A percentile compares a stretch with the other conserved stretches of the same genome.
phyloP scores from a whole-genome alignment of 441 rosid species.

The Rhodomyrtus psidioides region DNA sequence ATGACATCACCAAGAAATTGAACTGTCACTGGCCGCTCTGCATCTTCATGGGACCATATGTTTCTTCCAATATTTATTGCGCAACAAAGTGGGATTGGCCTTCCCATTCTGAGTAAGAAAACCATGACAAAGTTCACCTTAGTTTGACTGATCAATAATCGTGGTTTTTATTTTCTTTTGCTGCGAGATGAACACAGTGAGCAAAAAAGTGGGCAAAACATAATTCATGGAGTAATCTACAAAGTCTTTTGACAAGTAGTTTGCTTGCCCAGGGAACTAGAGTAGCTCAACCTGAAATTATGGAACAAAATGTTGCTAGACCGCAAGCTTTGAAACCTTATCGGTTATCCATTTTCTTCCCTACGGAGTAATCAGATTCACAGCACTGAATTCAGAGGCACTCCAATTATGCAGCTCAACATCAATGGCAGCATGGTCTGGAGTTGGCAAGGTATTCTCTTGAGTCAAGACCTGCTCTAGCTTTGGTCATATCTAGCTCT shows the following conservation, averaged over 20 bases:
- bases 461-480: neutral
- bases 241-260: too few relatives aligned
- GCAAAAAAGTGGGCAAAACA: neutral
- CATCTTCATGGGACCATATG: neutral
- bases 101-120: neutral
- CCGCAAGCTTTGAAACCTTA: neutral
- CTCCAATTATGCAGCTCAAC: neutral
- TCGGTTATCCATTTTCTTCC: neutral
- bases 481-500: neutral
- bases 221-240: too few relatives aligned
- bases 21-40: neutral
- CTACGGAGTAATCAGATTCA: neutral
- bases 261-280: neutral
- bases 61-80: neutral
- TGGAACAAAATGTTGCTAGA: neutral
- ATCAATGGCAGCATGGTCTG: neutral
- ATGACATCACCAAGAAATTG: neutral
- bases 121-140: neutral
- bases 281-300: neutral
- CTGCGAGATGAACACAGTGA: neutral
- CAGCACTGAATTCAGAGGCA: neutral
- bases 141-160: neutral
- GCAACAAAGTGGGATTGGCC: neutral
- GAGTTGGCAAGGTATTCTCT: neutral
- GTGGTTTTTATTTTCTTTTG: neutral